Conservation (phyloP, 805 yeast species). For the Metschnikowia hibisci region DNA sequence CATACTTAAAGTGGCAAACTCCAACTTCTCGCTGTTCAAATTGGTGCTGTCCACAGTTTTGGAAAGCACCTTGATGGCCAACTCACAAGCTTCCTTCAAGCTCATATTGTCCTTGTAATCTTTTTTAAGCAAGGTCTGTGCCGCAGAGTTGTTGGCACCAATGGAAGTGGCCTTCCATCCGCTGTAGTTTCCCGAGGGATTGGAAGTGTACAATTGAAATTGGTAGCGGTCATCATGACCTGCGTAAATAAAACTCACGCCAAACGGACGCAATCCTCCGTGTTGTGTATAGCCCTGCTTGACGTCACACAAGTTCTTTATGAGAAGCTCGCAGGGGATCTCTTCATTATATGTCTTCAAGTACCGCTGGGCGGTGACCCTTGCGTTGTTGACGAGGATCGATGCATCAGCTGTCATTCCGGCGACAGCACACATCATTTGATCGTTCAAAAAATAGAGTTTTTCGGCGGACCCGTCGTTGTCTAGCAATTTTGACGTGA, state of each 20-base stretch:
- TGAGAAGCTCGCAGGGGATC: conserved; percentile 89
- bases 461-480: conserved; percentile 93
- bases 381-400: conserved; percentile 81
- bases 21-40: conserved; percentile 84
- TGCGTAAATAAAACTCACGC: conserved; percentile 93
- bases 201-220: conserved; percentile 89
- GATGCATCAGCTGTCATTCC: conserved; percentile 98
- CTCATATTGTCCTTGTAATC: conserved; percentile 83
- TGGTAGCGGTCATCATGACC: conserved; percentile 90
- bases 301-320: conserved; percentile 83
- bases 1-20: conserved; percentile 75
- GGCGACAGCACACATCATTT: conserved; percentile 90
- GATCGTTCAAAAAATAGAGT: conserved; percentile 76
- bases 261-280: conserved; percentile 98
- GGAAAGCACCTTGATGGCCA: conserved; percentile 86
- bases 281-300: conserved; percentile 98
- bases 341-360: conserved; percentile 85
- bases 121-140: conserved; percentile 92
- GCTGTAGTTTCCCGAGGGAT: conserved; percentile 95
- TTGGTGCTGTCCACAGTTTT: conserved; percentile 91
- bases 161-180: conserved; percentile 98
- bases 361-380: conserved; percentile 79
- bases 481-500: conserved; percentile 86
- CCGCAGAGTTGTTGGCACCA: conserved; percentile 95
- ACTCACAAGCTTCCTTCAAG: conserved; percentile 71